Evolutionary conservation across 2,329 filamentous ascomycete genomes (phyloP), one percentile per base, ranked within the genome.

Genomic region (Alternaria sp.): DNA sequence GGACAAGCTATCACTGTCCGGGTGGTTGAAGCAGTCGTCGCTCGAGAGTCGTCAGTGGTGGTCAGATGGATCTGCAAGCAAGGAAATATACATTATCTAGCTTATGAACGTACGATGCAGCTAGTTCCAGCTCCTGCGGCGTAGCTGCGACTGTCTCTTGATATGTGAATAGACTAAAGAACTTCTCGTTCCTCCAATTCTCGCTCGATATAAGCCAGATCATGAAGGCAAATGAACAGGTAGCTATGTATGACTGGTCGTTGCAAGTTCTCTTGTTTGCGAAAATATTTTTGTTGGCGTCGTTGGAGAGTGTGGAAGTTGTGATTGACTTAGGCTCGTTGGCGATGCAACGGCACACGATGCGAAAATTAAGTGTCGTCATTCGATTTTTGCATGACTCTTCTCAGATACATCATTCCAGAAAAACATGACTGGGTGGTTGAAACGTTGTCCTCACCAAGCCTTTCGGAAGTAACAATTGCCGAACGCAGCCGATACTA

Each of bases 71-170:
- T 20, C 6, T 20, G 5, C 2, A 20, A 18, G 4, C 0, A 20
- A 20, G n/a, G 18, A 41, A 2, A 20, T 41, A 41, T 11, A 11
- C 1, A 20, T 41, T 0, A 0, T 20, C 1, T 41, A 41, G 10
- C 4, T 20, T 12, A 5, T 20, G 18, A 11, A 20, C 2, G 38
- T 12, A 41, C 2, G 18, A 12, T 41, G 38, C 10, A 5, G 9
- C 2, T 12, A 20, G 0, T 6, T 20, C 1, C 5, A 41, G 18
- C n/a, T 41, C n/a, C 4, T 9, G 20, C 0, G 4, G 2, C 0
- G 38, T 20, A 41, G n/a, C 9, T 2, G 38, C 4, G 32, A 12
- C 28, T 30, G 1, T 30, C 14, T 36, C 14, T 36, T 1, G 5
- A 14, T 36, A 16, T 36, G 32, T 16, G 6, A 14, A 14, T 36